A percentile compares a stretch with the other conserved stretches of the same genome.
phyloP scores from a whole-genome alignment of 306 rosid genomes.

The Prunus persica region DNA sequence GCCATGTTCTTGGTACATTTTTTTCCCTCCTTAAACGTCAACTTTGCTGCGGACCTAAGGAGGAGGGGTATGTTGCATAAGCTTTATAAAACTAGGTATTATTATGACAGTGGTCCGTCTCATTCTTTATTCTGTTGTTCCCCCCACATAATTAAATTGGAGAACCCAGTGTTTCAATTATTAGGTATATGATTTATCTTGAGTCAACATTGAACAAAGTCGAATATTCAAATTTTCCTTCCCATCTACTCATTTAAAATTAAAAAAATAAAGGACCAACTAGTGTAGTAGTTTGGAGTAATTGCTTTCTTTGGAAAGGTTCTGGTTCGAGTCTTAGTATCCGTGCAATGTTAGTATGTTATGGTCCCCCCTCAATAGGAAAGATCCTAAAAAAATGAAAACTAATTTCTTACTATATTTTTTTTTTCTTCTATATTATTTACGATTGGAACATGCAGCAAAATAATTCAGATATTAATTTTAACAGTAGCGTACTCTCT shows the following conservation, averaged over 20 bases:
- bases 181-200: not conserved
- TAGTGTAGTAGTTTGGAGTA: too few species aligned
- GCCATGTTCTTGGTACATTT: not conserved
- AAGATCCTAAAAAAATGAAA: too few species aligned
- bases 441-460: not conserved
- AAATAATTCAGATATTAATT: not conserved
- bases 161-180: not conserved
- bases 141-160: not conserved
- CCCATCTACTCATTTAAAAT: too few species aligned
- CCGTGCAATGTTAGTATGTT: too few species aligned
- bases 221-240: too few species aligned
- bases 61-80: not conserved
- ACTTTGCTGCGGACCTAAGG: not conserved
- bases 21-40: not conserved
- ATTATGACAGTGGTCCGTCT: not conserved
- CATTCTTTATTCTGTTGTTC: not conserved
- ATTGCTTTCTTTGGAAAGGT: too few species aligned
- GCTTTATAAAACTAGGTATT: not conserved
- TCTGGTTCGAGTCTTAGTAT: accelerated
- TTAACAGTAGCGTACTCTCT: not conserved
- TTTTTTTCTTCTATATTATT: not conserved
- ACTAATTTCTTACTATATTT: not conserved
- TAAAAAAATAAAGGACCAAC: too few species aligned
- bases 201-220: too few species aligned
- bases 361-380: too few species aligned